Conservation (phyloP, 352 stramenopile species). For the Pythium dissotocum region DNA sequence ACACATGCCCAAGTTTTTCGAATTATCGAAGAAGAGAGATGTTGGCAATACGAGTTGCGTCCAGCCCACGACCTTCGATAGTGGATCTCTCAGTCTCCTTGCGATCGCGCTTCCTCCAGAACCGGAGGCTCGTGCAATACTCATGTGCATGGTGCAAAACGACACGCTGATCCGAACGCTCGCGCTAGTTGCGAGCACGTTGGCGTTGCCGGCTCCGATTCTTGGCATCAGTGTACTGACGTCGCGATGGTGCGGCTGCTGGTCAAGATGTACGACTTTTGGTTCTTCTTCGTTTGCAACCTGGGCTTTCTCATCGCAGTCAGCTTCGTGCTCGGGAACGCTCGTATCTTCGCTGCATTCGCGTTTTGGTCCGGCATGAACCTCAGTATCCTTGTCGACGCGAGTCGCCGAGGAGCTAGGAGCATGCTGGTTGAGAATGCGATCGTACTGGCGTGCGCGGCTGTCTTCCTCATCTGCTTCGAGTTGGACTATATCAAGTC, state of each 20-base stretch:
- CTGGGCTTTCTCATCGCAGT: background rate
- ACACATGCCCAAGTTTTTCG: no score
- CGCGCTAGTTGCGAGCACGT: background rate
- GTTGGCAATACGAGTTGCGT: background rate
- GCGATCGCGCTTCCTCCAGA: background rate
- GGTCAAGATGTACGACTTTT: constrained; percentile 15
- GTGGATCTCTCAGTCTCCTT: background rate
- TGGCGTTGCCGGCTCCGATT: background rate
- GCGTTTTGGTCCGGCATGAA: background rate
- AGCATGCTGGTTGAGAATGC: background rate
- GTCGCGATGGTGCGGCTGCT: background rate
- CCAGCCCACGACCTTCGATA: background rate
- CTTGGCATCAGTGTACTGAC: no score
- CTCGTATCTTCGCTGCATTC: background rate
- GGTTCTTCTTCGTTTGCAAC: constrained; percentile 15
- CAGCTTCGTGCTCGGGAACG: background rate
- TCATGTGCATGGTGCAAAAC: background rate
- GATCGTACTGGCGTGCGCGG: background rate
- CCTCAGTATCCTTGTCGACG: background rate
- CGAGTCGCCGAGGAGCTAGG: background rate
- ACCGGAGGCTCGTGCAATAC: background rate
- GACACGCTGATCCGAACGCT: background rate
- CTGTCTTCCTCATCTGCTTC: background rate
- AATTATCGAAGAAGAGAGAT: background rate
- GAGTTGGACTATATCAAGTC: no score